phyloP scores from a whole-genome alignment of 2,329 filamentous ascomycete genomes.

The Periconia sp. region DNA sequence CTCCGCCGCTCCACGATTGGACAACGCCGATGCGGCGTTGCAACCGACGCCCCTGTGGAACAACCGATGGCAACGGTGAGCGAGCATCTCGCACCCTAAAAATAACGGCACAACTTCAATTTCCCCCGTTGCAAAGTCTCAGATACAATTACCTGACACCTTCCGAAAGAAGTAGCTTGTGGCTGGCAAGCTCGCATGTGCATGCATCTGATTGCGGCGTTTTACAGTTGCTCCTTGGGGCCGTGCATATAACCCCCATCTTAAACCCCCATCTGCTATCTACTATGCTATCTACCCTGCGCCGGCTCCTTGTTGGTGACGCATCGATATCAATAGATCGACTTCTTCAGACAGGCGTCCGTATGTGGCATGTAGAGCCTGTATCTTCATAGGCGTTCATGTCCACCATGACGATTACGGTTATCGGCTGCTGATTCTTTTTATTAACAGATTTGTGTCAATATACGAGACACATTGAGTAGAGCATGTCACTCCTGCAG shows the following conservation, averaged over 20 bases:
- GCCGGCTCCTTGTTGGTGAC: background rate
- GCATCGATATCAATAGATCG: background rate
- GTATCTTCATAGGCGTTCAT: background rate
- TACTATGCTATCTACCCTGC: background rate
- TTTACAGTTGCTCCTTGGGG: background rate
- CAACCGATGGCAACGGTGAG: background rate
- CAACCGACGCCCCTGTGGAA: background rate
- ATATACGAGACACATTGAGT: background rate
- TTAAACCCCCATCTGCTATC: background rate
- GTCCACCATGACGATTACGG: background rate
- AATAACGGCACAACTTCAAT: background rate
- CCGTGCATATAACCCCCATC: slow-evolving; percentile 4
- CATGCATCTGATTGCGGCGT: slow-evolving; percentile 4
- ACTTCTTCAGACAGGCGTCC: background rate
- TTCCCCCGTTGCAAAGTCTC: background rate
- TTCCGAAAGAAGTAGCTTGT: slow-evolving; percentile 10
- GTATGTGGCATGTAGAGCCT: background rate
- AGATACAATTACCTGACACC: slow-evolving; percentile 9
- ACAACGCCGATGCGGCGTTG: background rate
- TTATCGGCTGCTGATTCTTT: too few relatives aligned
- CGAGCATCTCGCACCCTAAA: background rate
- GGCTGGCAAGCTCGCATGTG: slow-evolving; percentile 1
- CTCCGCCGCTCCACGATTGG: background rate
- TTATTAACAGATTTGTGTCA: slow-evolving; percentile 6
- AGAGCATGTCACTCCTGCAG: slow-evolving; percentile 8